phyloP scores from a whole-genome alignment of 768 basidiomycete genomes.

The Termitomyces sp. region DNA sequence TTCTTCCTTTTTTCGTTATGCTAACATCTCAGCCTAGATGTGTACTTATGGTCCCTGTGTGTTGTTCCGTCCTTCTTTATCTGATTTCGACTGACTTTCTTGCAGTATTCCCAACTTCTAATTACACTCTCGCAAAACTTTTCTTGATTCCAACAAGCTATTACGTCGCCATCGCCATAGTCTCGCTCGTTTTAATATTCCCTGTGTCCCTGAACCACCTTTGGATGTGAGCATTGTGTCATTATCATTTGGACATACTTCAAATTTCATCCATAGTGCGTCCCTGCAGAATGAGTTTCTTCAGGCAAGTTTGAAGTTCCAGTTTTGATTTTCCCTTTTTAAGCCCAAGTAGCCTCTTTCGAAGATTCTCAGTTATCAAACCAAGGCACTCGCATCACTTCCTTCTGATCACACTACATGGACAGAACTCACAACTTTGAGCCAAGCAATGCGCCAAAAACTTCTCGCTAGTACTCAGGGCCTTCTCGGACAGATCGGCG shows the following conservation, averaged over 20 bases:
- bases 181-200: slow-evolving; percentile 32
- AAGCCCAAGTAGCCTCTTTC: slow-evolving; percentile 22
- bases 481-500: slow-evolving; percentile 28
- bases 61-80: neutral
- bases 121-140: slow-evolving; percentile 33
- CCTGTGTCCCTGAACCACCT: slow-evolving; percentile 38
- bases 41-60: slow-evolving; percentile 31
- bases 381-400: slow-evolving; percentile 20
- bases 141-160: slow-evolving; percentile 34
- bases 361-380: slow-evolving; percentile 27
- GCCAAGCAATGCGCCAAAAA: slow-evolving; percentile 18
- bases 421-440: slow-evolving; percentile 21
- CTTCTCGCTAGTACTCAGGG: slow-evolving; percentile 26
- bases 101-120: slow-evolving; percentile 30
- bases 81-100: neutral
- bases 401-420: slow-evolving; percentile 31
- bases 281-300: slow-evolving; percentile 22
- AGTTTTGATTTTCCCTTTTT: neutral
- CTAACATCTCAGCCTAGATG: slow-evolving; percentile 18
- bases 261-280: slow-evolving; percentile 14
- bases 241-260: neutral
- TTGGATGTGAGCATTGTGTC: slow-evolving; percentile 25
- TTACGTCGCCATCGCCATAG: slow-evolving; percentile 35
- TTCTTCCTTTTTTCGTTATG: neutral
- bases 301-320: slow-evolving; percentile 16